phyloP scores from a whole-genome alignment of 1,284 basidiomycete species.

The Malassezia dermatis region DNA sequence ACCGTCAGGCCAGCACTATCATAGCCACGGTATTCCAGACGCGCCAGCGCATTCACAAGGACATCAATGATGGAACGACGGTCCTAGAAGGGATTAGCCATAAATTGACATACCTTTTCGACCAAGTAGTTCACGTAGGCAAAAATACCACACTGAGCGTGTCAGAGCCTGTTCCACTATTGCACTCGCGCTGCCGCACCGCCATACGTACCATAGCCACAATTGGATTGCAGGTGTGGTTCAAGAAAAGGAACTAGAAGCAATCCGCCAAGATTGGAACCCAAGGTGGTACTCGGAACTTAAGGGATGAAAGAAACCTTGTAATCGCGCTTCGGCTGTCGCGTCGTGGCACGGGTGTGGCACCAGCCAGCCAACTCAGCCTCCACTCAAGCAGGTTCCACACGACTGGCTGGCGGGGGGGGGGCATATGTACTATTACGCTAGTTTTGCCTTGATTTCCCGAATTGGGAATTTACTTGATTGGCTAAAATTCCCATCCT shows the following conservation, averaged over 20 bases:
- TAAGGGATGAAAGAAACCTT: background rate
- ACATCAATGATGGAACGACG: slow-evolving; percentile 86
- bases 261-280: background rate
- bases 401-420: background rate
- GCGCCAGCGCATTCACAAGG: slow-evolving; percentile 78
- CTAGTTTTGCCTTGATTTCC: background rate
- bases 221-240: background rate
- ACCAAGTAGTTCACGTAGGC: slow-evolving; percentile 48
- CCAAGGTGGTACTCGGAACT: background rate
- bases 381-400: background rate
- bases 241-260: background rate
- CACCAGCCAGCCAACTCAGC: background rate
- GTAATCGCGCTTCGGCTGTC: background rate
- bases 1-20: slow-evolving; percentile 89
- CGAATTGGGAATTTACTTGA: background rate
- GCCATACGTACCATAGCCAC: slow-evolving; percentile 2
- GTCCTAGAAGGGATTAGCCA: slow-evolving; percentile 54
- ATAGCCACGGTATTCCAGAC: slow-evolving; percentile 96
- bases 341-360: background rate
- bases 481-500: background rate
- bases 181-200: background rate
- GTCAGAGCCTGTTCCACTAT: slow-evolving; percentile 1
- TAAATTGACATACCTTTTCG: slow-evolving; percentile 31
- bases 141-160: slow-evolving; percentile 45
- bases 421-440: background rate